Evolutionary conservation across 2,329 filamentous ascomycete species (phyloP).

Genomic region (Colletotrichum brevisporum): DNA sequence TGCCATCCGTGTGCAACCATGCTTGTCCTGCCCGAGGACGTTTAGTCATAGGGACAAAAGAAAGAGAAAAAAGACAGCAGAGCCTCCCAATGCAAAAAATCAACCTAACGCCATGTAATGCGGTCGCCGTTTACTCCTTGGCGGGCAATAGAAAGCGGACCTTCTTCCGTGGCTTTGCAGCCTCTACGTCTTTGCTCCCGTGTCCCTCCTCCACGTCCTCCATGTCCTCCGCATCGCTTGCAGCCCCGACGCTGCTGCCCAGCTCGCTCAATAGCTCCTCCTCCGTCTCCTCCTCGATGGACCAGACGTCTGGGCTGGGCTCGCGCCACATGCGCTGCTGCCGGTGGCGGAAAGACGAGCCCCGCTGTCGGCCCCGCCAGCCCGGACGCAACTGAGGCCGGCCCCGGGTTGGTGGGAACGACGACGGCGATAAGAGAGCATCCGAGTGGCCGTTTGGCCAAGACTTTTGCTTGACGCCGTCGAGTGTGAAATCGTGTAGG

Average conservation of each 20-base stretch:
- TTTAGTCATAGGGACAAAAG: constrained; percentile 24
- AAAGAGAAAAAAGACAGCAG: constrained; percentile 33
- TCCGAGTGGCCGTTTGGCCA: constrained; percentile 49
- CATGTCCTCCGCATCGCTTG: constrained; percentile 47
- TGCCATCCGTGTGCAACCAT: constrained; percentile 24
- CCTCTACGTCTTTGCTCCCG: constrained; percentile 52
- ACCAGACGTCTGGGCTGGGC: constrained; percentile 72
- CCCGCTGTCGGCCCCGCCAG: constrained; percentile 47
- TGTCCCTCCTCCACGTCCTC: constrained; percentile 41
- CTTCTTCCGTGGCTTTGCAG: constrained; percentile 68
- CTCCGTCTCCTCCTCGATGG: constrained; percentile 72
- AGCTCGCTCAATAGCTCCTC: constrained; percentile 64
- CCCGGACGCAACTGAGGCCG: constrained; percentile 45
- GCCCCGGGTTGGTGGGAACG: constrained; percentile 48
- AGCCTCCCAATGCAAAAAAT: constrained; percentile 45
- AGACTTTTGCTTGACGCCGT: constrained; percentile 48
- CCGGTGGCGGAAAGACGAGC: constrained; percentile 51
- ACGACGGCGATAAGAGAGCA: constrained; percentile 50
- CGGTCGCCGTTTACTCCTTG: constrained; percentile 47
- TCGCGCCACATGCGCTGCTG: constrained; percentile 68
- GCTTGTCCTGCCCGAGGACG: constrained; percentile 22
- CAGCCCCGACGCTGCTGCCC: constrained; percentile 48
- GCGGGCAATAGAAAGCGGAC: constrained; percentile 68
- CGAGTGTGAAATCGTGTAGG: constrained; percentile 59
- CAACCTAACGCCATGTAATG: constrained; percentile 31